Evolutionary conservation across 768 basidiomycete species (phyloP).

Genomic region (Fomitopsis pulvina): DNA sequence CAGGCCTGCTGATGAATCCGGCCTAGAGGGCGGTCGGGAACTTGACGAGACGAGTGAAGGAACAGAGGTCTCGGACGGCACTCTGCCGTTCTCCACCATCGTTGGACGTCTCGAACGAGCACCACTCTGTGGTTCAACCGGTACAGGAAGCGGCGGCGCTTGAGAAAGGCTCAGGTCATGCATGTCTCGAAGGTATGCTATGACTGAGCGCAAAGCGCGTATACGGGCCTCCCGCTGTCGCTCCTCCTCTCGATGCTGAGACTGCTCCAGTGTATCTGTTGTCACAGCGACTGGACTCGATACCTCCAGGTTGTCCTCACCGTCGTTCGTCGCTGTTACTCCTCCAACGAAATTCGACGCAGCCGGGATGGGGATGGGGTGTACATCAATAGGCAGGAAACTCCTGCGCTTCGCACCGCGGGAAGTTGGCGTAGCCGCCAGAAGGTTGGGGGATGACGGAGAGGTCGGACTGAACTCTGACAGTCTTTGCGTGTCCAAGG

Average conservation of each 20-base stretch:
- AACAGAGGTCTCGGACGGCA: slow-evolving; percentile 39
- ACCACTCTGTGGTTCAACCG: slow-evolving; percentile 3
- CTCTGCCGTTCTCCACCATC: slow-evolving; percentile 48
- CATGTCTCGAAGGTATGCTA: slow-evolving; percentile 96
- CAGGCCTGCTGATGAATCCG: slow-evolving; percentile 47
- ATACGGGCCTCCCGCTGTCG: slow-evolving; percentile 64
- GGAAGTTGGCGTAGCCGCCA: slow-evolving; percentile 39
- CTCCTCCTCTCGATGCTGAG: slow-evolving; percentile 62
- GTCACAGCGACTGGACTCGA: slow-evolving; percentile 40
- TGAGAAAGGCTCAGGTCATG: slow-evolving; percentile 80
- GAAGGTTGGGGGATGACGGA: slow-evolving; percentile 22
- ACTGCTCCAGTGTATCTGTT: slow-evolving; percentile 38
- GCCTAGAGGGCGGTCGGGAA: slow-evolving; percentile 26
- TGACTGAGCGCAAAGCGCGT: slow-evolving; percentile 81
- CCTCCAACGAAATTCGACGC: slow-evolving; percentile 54
- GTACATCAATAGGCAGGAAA: slow-evolving; percentile 80
- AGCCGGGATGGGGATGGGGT: slow-evolving; percentile 59
- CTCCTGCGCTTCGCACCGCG: slow-evolving; percentile 71
- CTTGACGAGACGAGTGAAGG: slow-evolving; percentile 35
- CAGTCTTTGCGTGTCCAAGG: slow-evolving; percentile 17
- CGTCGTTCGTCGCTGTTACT: slow-evolving; percentile 34
- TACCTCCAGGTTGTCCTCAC: slow-evolving; percentile 27
- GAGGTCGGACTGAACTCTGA: slow-evolving; percentile 7
- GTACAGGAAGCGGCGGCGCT: slow-evolving; percentile 22
- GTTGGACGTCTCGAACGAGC: slow-evolving; percentile 63